Conservation (phyloP, 2,329 filamentous ascomycete genomes). For the Intubia oerlemansii region DNA sequence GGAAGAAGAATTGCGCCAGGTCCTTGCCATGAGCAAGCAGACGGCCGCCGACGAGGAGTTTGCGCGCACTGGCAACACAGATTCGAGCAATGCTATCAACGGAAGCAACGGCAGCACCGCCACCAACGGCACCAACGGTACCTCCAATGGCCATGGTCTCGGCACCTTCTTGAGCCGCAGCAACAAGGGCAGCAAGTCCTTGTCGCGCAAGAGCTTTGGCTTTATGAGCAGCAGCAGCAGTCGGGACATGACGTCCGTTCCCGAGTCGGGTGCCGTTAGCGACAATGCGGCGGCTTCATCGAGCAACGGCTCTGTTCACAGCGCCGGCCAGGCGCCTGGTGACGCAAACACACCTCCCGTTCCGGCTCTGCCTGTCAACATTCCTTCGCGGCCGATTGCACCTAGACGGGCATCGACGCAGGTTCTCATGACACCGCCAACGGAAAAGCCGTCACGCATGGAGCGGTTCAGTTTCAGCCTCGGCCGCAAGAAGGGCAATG, state of each 20-base stretch:
- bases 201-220: slow-evolving; percentile 54
- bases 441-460: slow-evolving; percentile 23
- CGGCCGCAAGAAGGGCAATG: slow-evolving; percentile 49
- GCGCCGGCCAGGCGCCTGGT: background rate
- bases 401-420: no score
- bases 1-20: slow-evolving; percentile 39
- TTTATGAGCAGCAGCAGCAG: slow-evolving; percentile 32
- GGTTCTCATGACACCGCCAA: no score
- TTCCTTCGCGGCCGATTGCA: no score
- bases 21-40: slow-evolving; percentile 44
- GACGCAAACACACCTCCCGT: slow-evolving; percentile 1
- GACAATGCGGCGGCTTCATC: background rate
- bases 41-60: slow-evolving; percentile 37
- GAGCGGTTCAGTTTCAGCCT: slow-evolving; percentile 46
- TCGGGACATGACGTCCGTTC: slow-evolving; percentile 7
- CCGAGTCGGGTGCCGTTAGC: background rate
- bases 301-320: background rate
- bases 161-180: slow-evolving; percentile 38
- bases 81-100: slow-evolving; percentile 3
- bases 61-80: slow-evolving; percentile 10
- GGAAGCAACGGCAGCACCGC: slow-evolving; percentile 18
- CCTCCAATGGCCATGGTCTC: background rate
- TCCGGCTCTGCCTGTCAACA: no score
- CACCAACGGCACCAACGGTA: slow-evolving; percentile 10
- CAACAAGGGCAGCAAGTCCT: slow-evolving; percentile 52